Base-by-base conservation (phyloP, 2,329 filamentous ascomycete species). In the Hypoxylon sp. region DNA sequence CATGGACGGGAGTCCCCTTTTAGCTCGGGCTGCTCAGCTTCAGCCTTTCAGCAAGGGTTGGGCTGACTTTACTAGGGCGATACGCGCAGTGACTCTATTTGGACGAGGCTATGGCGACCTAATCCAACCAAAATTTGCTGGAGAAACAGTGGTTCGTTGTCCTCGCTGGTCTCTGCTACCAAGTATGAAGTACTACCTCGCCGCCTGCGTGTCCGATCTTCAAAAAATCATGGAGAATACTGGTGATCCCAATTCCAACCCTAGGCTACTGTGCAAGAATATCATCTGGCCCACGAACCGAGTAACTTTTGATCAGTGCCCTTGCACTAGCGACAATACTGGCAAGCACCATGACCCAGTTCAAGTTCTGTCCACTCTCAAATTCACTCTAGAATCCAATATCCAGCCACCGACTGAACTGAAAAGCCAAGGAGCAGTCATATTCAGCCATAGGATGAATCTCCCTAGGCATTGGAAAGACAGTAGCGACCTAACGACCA, bases 51-150 rank as follows among this genome's bases (percentile, higher is more conserved):
- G 73, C 0, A 69, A 71, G 31, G 70, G 71, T 1, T 81, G 78
- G 79, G 66, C 78, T 17, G 76, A 79, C 51, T 76, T 80, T 8
- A 73, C 72, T 3, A 67, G 76, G 51, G 69, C 72, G 2, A 73
- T 78, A 9, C 54, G 70, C 19, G 75, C 72, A 22, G 56, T 65
- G 6, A 74, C 70, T 0, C 14, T 76, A 1, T 70, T 76, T 9
- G 71, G 72, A 11, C 26, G 47, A 10, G 72, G 67, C 0, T 75
- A 73, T 39, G 73, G 72, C 0, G 64, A 74, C 1, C 59, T 76
- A 6, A 67, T 75, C 9, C 47, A 48, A 22, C 65, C 59, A 22
- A 26, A 19, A 50, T 26, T 6, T 13, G 24, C 3, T 19, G 48
- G 37, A 6, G 39, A 22, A 3, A 22, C 19, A 3, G 37, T 17